Evolutionary conservation across 176 grass and related monocot genomes (phyloP).

Genomic region (Bolboschoenus planiculmis): DNA sequence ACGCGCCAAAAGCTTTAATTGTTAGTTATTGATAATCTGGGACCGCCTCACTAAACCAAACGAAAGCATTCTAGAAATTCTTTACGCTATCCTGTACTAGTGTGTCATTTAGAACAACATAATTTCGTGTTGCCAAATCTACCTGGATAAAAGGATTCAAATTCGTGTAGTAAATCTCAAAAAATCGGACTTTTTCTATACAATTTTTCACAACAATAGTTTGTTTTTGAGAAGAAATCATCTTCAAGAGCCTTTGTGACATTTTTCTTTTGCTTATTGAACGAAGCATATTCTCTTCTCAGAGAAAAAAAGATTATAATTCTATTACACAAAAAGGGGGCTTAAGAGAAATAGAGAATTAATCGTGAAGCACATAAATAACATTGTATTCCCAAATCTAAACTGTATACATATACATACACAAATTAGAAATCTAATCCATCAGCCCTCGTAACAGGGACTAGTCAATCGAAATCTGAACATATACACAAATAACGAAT

Average conservation of each 20-base stretch:
- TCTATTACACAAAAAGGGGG: neutral
- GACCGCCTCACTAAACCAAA: neutral
- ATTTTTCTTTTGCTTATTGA: neutral
- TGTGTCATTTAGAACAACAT: no score
- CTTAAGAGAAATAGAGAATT: neutral
- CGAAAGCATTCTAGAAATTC: neutral
- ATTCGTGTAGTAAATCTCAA: neutral
- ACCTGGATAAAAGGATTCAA: no score
- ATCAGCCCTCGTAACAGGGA: neutral
- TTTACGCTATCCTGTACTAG: no score
- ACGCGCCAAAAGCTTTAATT: no score
- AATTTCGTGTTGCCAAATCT: no score
- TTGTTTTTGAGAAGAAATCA: no score
- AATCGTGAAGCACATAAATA: constrained; percentile 1
- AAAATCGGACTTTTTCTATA: neutral
- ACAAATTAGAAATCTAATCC: neutral
- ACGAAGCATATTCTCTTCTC: neutral
- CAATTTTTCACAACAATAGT: neutral
- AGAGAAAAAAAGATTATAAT: neutral
- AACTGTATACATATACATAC: constrained; percentile 12
- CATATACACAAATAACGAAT: constrained; percentile 17
- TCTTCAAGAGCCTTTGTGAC: neutral
- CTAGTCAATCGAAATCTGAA: constrained; percentile 11
- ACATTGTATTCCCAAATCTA: constrained; percentile 1
- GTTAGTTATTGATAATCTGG: neutral